Base-by-base conservation (phyloP, 139 green algal genomes). In the Chlamydomonas eustigma region DNA sequence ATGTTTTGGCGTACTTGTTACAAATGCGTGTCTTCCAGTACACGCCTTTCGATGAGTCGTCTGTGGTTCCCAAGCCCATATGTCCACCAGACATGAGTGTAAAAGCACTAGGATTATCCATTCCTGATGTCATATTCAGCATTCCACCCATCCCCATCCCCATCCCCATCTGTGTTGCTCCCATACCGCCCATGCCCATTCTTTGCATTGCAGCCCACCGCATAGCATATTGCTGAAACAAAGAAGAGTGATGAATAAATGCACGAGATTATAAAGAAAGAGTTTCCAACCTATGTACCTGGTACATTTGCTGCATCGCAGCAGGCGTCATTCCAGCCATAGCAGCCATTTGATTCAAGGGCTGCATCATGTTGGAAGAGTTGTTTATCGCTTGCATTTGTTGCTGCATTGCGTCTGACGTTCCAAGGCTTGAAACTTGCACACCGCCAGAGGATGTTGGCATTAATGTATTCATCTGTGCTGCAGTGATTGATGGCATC, bases 11-110 rank as follows among this genome's bases (percentile, higher is more conserved):
- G 38, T 39, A 86, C 82, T 83, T 87, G 79, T 84, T 82, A 77
- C 83, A 88, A 35, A 88, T 82, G 22, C 79, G 74, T 0, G 79
- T 85, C 74, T 88, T 88, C 67, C 58, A 84, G 71, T 74, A 85
- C 44, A 68, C 22, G 58, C 38, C 31, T n/a, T 34, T 67, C 39
- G 39, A 30, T 32, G 24, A 3, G 4, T 33, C 31, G 28, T 8
- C 50, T 24, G 4, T 2, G 34, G 52, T 65, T 50, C 64, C 24
- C n/a, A 52, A 37, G 58, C 58, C 33, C 34, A 44, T 72, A 1
- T 63, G n/a, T n/a, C n/a, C n/a, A n/a, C n/a, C n/a, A n/a, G n/a
- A n/a, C n/a, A n/a, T n/a, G n/a, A n/a, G n/a, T n/a, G n/a, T n/a
- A n/a, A n/a, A n/a, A n/a, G n/a, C n/a, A n/a, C n/a, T n/a, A n/a